Evolutionary conservation across 331 rosid genomes (phyloP), one percentile per base, ranked within the genome.

Genomic region (Acacia pycnantha): DNA sequence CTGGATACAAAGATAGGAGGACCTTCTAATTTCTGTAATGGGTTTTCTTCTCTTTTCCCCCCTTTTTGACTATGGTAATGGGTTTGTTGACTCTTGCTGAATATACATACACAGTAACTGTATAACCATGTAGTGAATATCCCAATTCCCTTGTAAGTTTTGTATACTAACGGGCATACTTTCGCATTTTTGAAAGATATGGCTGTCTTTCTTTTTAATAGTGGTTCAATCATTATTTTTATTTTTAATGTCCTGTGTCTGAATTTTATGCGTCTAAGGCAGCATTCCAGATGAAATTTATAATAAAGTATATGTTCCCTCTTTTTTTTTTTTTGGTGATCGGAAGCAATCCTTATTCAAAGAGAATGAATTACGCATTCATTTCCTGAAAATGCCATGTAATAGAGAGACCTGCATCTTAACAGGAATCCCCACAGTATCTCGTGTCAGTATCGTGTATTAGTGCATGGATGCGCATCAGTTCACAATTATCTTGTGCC

Each of bases 121-220:
- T 84, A 87, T 61, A 73, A 82, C 80, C 80, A n/a, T 79, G 85
- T 79, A 70, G 79, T 51, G 79, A 74, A 79, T 70, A 75, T 24
- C 77, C 76, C 70, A 72, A 76, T 87, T 85, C 85, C 74, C 82
- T 77, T 87, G 81, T 87, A 85, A 26, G 37, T 27, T 24, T 58
- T 59, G 66, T 59, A 59, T 77, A 80, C 87, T 81, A 80, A 35
- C 74, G 13, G 35, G 37, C 71, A 59, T 27, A 65, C 71, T 78
- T 41, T 70, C 73, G 73, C 73, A 46, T 71, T 73, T 40, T 54
- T 53, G 7, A 14, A 43, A 74, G 80, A 74, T 74, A 31, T 46
- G 50, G 43, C 43, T 64, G 81, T 16, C 44, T 14, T 27, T 5
- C 70, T 65, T 29, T 16, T 31, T 65, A 31, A 65, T 31, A 15